Percentiles rank a stretch among this genome's conserved stretches.
Conservation (phyloP, 495 filamentous ascomycete genomes). For the Penicillium waksmanii region DNA sequence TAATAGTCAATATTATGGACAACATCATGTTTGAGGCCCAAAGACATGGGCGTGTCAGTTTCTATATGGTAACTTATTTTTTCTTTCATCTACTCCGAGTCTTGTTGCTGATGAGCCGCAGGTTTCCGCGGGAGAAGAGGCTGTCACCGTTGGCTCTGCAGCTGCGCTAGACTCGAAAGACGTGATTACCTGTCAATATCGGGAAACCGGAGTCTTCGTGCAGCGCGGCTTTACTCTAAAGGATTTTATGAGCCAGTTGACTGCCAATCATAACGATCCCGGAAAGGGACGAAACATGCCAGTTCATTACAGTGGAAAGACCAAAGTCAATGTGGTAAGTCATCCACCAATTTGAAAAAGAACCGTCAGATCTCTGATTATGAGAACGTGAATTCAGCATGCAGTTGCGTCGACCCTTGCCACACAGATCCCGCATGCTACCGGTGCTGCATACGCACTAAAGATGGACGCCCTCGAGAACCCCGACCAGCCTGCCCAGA, state of each 20-base stretch:
- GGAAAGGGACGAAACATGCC: slow-evolving; percentile 92
- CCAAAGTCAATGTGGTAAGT: slow-evolving; percentile 8
- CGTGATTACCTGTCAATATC: slow-evolving; percentile 87
- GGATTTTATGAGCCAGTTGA: slow-evolving; percentile 91
- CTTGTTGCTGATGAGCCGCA: slow-evolving; percentile 20
- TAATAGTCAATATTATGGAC: slow-evolving; percentile 79
- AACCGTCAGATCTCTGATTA: neutral
- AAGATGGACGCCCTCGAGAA: slow-evolving; percentile 77
- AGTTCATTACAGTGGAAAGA: slow-evolving; percentile 80
- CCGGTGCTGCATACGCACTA: slow-evolving; percentile 87
- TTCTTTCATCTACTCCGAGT: neutral
- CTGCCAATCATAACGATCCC: slow-evolving; percentile 77
- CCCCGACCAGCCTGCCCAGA: slow-evolving; percentile 60
- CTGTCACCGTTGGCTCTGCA: slow-evolving; percentile 80
- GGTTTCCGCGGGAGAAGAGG: slow-evolving; percentile 89
- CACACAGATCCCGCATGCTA: slow-evolving; percentile 90
- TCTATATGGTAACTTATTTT: slow-evolving; percentile 80
- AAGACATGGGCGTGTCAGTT: slow-evolving; percentile 75
- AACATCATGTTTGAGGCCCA: slow-evolving; percentile 86
- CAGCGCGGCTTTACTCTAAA: slow-evolving; percentile 81
- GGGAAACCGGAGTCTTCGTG: slow-evolving; percentile 83
- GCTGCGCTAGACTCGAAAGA: slow-evolving; percentile 78
- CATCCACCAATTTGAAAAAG: neutral
- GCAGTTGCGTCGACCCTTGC: slow-evolving; percentile 87
- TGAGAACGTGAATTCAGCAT: slow-evolving; percentile 55